These are phyloP conservation scores for Suillus spraguei DNA, from an alignment of 768 basidiomycete species.

Conservation along the genomic window DNA sequence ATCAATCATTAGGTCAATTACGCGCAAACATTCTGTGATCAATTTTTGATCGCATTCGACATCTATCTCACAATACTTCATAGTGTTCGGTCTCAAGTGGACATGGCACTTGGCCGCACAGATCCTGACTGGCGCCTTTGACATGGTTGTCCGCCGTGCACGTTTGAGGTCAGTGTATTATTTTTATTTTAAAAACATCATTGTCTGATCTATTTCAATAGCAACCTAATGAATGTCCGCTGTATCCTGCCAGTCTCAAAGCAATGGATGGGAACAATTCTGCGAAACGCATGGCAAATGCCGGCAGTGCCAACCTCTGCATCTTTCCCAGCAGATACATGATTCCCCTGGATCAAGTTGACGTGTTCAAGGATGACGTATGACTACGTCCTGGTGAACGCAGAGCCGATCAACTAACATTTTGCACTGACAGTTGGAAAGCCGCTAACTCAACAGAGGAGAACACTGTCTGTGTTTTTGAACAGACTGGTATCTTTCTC, in stretches of 20 bases:
- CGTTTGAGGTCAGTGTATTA: neutral
- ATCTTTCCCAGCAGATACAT: constrained; percentile 29
- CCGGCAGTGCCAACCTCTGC: constrained; percentile 20
- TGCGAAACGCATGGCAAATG: constrained; percentile 29
- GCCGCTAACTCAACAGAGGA: constrained; percentile 25
- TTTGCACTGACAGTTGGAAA: no score
- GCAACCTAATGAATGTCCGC: constrained; percentile 27
- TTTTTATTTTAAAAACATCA: neutral
- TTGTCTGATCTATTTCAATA: neutral
- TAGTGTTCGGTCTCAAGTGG: neutral
- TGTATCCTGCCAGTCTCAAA: constrained; percentile 27
- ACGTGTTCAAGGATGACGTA: constrained; percentile 25
- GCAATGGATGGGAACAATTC: constrained; percentile 3
- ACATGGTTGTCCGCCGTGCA: neutral
- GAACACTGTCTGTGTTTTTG: constrained; percentile 39
- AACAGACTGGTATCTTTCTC: constrained; percentile 41
- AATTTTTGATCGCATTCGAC: neutral
- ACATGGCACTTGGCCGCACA: neutral
- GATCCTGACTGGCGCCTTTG: neutral
- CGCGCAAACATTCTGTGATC: neutral
- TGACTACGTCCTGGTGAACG: constrained; percentile 4
- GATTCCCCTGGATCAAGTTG: constrained; percentile 27
- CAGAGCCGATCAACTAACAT: neutral
- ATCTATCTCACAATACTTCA: neutral
- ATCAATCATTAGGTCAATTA: neutral